Conservation (phyloP, 345 rosid species). For the Salix dunnii region DNA sequence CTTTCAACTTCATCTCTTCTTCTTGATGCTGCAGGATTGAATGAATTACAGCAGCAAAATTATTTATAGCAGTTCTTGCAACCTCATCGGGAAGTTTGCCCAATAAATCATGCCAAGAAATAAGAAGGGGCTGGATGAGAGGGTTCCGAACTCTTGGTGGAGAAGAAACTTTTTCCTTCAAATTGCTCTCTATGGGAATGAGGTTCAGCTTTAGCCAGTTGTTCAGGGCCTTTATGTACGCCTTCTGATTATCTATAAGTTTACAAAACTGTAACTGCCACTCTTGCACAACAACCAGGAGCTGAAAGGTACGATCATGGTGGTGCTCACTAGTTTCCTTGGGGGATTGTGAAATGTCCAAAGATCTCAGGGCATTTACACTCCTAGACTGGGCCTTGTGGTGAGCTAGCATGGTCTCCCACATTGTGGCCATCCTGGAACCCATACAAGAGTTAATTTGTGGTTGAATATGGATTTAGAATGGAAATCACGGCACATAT, state of each 20-base stretch:
- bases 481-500: background rate
- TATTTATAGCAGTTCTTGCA: slow-evolving; percentile 58
- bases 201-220: slow-evolving; percentile 75
- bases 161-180: slow-evolving; percentile 86
- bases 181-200: slow-evolving; percentile 81
- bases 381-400: slow-evolving; percentile 56
- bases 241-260: slow-evolving; percentile 69
- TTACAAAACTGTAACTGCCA: slow-evolving; percentile 74
- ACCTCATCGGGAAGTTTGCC: slow-evolving; percentile 60
- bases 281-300: slow-evolving; percentile 58
- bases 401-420: slow-evolving; percentile 67
- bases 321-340: slow-evolving; percentile 77
- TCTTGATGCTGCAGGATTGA: slow-evolving; percentile 60
- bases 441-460: background rate
- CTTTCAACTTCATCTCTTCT: slow-evolving; percentile 57
- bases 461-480: background rate
- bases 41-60: slow-evolving; percentile 61
- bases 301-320: slow-evolving; percentile 68
- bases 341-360: slow-evolving; percentile 48
- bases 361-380: slow-evolving; percentile 34
- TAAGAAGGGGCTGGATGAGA: slow-evolving; percentile 57
- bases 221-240: slow-evolving; percentile 58
- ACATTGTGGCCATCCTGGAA: slow-evolving; percentile 86
- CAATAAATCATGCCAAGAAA: slow-evolving; percentile 59
- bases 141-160: slow-evolving; percentile 70